Evolutionary conservation across 208 protist species (phyloP).

Genomic region (Herpetomonas samuelpessoai): DNA sequence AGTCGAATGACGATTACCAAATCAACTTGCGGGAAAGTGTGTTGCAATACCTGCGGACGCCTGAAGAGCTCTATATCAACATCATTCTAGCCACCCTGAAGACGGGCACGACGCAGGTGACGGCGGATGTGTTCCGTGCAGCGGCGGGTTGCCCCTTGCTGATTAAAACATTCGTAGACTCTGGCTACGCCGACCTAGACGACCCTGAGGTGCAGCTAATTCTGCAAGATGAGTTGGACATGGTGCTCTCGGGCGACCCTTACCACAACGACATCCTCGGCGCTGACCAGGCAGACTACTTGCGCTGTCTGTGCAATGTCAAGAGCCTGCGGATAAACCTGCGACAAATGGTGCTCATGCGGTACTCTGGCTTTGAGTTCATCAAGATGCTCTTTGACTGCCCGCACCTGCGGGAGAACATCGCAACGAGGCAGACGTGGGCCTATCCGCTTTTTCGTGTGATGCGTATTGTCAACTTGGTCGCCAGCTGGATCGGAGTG

Average conservation of each 20-base stretch:
- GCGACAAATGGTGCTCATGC: conserved; percentile 63
- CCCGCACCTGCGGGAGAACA: conserved; percentile 54
- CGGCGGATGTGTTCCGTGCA: conserved; percentile 54
- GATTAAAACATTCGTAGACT: conserved; percentile 61
- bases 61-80: conserved; percentile 69
- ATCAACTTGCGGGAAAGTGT: conserved; percentile 75
- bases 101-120: conserved; percentile 42
- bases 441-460: conserved; percentile 10
- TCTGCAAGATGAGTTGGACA: conserved; percentile 73
- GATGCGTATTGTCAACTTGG: conserved; percentile 32
- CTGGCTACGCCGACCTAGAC: conserved; percentile 48
- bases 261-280: conserved; percentile 37
- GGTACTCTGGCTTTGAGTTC: conserved; percentile 83
- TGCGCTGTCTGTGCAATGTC: conserved; percentile 55
- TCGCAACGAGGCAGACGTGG: conserved; percentile 21
- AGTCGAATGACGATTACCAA: conserved; percentile 22
- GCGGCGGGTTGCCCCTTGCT: conserved; percentile 52
- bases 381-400: conserved; percentile 70
- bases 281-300: conserved; percentile 56
- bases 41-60: conserved; percentile 66
- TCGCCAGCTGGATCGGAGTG: conserved; percentile 53
- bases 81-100: conserved; percentile 84
- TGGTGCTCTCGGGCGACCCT: conserved; percentile 41
- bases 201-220: conserved; percentile 53
- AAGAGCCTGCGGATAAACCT: conserved; percentile 52